Conservation (phyloP, 345 rosid species). For the Hibiscus tridactylites region DNA sequence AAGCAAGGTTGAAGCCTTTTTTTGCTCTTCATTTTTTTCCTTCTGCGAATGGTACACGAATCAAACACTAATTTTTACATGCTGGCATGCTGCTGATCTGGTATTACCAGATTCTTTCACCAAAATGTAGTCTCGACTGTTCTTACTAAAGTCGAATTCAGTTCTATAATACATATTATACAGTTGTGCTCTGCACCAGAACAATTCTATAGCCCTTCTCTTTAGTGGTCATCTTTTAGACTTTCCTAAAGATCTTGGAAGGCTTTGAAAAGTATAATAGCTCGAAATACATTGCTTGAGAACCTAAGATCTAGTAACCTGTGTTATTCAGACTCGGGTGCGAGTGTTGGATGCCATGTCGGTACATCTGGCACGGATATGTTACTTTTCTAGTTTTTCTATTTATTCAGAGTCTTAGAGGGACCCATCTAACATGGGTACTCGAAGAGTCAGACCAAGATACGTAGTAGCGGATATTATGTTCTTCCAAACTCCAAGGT, state of each 20-base stretch:
- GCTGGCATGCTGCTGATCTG: neutral
- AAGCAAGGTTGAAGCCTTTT: neutral
- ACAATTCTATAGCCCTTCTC: neutral
- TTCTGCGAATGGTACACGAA: neutral
- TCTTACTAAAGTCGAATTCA: neutral
- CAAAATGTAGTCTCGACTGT: neutral
- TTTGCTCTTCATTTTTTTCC: neutral
- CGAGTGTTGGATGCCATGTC: neutral
- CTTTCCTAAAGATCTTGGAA: neutral
- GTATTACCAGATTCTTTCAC: neutral
- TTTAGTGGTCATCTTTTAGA: neutral
- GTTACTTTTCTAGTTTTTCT: neutral
- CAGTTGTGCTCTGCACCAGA: neutral
- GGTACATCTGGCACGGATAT: neutral
- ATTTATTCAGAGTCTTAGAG: neutral
- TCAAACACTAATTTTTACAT: neutral
- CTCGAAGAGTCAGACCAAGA: neutral
- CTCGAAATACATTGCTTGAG: neutral
- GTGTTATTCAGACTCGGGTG: neutral
- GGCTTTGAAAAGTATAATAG: neutral
- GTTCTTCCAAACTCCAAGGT: neutral
- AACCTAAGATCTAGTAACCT: neutral
- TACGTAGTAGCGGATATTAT: neutral
- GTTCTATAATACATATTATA: neutral
- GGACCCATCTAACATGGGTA: neutral